Conservation (phyloP, 371 early-diverging fungal genomes). For the Lichtheimia ramosa region DNA sequence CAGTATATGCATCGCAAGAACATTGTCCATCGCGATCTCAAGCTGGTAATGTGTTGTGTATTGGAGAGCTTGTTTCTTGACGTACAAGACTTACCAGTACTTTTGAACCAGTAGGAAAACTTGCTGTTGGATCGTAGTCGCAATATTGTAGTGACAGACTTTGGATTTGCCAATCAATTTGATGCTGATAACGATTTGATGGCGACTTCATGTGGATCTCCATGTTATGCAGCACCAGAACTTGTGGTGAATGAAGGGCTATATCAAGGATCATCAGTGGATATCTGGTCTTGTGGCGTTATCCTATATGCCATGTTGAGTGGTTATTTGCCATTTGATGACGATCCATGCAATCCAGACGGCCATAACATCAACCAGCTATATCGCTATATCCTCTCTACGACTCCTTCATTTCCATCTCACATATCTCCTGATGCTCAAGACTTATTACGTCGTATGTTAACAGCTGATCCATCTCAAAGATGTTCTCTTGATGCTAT, state of each 20-base stretch:
- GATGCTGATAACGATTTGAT: slow-evolving; percentile 77
- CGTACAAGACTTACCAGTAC: background rate
- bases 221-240: slow-evolving; percentile 98
- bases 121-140: slow-evolving; percentile 81
- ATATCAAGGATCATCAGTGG: slow-evolving; percentile 95
- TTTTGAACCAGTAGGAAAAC: slow-evolving; percentile 73
- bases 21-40: slow-evolving; percentile 74
- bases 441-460: slow-evolving; percentile 53
- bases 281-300: slow-evolving; percentile 95
- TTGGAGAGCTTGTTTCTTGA: slow-evolving; percentile 28
- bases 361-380: slow-evolving; percentile 65
- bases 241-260: slow-evolving; percentile 92
- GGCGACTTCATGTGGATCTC: slow-evolving; percentile 94
- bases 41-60: slow-evolving; percentile 57
- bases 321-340: slow-evolving; percentile 85
- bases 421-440: slow-evolving; percentile 50
- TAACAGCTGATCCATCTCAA: slow-evolving; percentile 57
- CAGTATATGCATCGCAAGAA: slow-evolving; percentile 55
- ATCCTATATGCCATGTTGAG: slow-evolving; percentile 79
- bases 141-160: slow-evolving; percentile 96
- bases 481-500: slow-evolving; percentile 54
- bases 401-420: slow-evolving; percentile 59
- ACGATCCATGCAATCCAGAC: slow-evolving; percentile 76
- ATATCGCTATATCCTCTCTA: slow-evolving; percentile 64
- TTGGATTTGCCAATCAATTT: slow-evolving; percentile 98